Evolutionary conservation across 768 basidiomycete species (phyloP).

Genomic region (Rhizopogon roseolus): DNA sequence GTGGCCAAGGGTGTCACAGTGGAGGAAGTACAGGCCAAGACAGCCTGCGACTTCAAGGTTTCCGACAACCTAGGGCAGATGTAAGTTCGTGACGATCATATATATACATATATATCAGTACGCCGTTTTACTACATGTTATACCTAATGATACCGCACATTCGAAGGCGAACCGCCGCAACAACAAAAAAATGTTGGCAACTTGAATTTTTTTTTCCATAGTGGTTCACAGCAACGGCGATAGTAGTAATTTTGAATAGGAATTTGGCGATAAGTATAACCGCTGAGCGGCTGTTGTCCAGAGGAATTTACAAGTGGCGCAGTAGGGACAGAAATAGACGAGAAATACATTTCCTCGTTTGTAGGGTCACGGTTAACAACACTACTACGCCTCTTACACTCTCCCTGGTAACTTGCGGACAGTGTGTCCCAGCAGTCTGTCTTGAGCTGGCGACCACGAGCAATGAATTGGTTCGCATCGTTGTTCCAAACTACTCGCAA

Average conservation of each 20-base stretch:
- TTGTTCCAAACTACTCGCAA: constrained; percentile 52
- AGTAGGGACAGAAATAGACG: constrained; percentile 2
- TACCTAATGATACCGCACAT: background rate
- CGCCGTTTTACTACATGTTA: background rate
- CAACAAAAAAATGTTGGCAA: background rate
- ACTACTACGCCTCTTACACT: constrained; percentile 1
- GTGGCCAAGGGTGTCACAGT: constrained; percentile 72
- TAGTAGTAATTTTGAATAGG: background rate
- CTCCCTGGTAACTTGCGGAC: background rate
- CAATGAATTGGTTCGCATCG: constrained; percentile 72
- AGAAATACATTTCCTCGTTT: constrained; percentile 3
- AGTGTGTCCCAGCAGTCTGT: background rate
- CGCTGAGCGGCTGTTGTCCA: too few species aligned
- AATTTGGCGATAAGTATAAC: background rate
- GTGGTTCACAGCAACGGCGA: background rate
- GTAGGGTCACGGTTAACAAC: background rate
- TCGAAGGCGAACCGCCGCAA: too few species aligned
- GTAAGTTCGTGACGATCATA: constrained; percentile 16
- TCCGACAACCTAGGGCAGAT: constrained; percentile 46
- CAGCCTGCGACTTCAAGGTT: constrained; percentile 71
- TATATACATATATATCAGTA: background rate
- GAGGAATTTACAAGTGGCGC: background rate
- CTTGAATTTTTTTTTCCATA: background rate
- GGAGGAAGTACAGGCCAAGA: constrained; percentile 80
- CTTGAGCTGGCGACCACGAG: constrained; percentile 7